Evolutionary conservation across 345 rosid species (phyloP), one percentile per base, ranked within the genome.

Genomic region (Eucalyptus sp.): DNA sequence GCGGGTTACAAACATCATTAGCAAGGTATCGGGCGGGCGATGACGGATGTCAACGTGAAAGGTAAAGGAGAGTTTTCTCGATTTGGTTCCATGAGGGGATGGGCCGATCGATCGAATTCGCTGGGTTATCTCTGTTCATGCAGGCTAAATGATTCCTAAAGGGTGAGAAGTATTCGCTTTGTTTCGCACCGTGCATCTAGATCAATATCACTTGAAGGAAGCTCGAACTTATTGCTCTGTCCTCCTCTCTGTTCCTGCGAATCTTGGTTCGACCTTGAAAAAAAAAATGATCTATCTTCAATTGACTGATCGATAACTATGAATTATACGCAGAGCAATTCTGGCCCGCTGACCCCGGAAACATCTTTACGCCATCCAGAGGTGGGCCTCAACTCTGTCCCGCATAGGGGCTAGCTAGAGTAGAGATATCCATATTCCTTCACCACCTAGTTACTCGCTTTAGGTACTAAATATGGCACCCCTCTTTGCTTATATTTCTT

Each of bases 111-210:
- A 52, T 20, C 58, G 5, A 52, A 52, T 52, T 52, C 20, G 58
- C 58, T 52, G 58, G 58, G 58, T 52, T 52, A 37, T 71, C 20
- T 31, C 37, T 54, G 27, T 33, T 8, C 33, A 10, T 5, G 52
- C 93, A 97, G 99, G 98, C 22, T 98, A 96, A 44, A 95, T 95
- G 60, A 97, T 98, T 88, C 99, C 99, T 0, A 96, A 96, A 88
- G 99, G 99, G 31, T 98, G 99, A 99, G 96, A 92, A 90, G 94
- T 98, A 22, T 96, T 97, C 89, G 96, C 99, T 64, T 98, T 99
- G 4, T 98, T 98, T 90, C 94, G 99, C 76, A 99, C 97, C 14
- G 99, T 95, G 33, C 99, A 98, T 93, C 91, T 97, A 84, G 96
- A 97, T 89, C 96, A 91, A 8, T 94, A 95, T 60, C 94, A 95